Evolutionary conservation across 306 rosid species (phyloP).

Genomic region (Cucurbita moschata): DNA sequence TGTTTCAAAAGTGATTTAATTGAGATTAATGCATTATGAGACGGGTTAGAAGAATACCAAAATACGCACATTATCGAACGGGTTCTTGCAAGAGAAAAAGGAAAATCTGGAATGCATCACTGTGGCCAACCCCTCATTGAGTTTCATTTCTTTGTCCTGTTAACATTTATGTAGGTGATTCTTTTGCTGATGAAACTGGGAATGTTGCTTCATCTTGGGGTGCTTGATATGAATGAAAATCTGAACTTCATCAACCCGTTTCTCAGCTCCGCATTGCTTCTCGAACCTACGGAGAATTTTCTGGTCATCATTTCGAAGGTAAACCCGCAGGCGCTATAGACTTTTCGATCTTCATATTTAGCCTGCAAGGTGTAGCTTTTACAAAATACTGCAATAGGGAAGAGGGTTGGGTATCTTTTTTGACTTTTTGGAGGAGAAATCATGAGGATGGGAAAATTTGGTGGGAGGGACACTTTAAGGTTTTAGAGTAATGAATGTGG

Average conservation of each 20-base stretch:
- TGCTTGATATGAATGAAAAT: conserved; percentile 32
- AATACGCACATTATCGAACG: background rate
- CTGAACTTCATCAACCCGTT: conserved; percentile 24
- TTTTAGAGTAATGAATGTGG: conserved; percentile 28
- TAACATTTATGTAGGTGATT: background rate
- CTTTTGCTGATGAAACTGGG: conserved; percentile 11
- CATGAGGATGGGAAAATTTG: background rate
- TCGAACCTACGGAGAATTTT: conserved; percentile 34
- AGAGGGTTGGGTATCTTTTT: conserved; percentile 20
- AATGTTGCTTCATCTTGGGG: conserved; percentile 34
- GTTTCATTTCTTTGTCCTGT: background rate
- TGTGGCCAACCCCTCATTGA: background rate
- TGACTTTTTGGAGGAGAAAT: conserved; percentile 20
- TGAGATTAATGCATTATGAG: too few relatives aligned
- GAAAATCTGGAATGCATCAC: background rate
- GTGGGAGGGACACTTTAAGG: conserved; percentile 15
- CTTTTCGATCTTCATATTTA: conserved; percentile 28
- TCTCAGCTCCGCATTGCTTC: conserved; percentile 26
- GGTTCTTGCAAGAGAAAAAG: background rate
- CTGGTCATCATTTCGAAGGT: conserved; percentile 14
- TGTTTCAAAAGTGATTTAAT: background rate
- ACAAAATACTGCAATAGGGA: conserved; percentile 20
- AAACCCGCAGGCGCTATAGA: conserved; percentile 21
- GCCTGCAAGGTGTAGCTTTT: conserved; percentile 31
- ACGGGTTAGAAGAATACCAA: background rate